phyloP scores from a whole-genome alignment of 257 asterid species.

The Asclepias syriaca region DNA sequence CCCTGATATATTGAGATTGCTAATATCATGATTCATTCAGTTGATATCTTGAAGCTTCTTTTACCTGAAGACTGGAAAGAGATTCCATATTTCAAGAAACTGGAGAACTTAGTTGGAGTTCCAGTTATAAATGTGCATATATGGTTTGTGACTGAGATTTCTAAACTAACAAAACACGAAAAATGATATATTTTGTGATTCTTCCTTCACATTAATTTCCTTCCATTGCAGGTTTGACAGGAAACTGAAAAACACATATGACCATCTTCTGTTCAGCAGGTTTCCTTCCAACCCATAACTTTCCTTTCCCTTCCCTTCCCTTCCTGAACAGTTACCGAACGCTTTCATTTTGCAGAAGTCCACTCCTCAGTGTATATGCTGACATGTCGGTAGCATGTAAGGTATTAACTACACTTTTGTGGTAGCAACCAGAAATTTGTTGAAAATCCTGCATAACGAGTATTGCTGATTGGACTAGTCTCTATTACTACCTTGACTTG shows the following conservation, averaged over 20 bases:
- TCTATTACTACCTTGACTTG: neutral
- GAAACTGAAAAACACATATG: conserved; percentile 82
- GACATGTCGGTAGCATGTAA: conserved; percentile 99
- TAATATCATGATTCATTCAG: conserved; percentile 30
- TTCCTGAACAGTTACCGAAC: neutral
- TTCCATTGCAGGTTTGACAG: conserved; percentile 82
- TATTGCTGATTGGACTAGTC: neutral
- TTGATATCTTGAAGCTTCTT: conserved; percentile 85
- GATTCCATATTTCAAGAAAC: conserved; percentile 63
- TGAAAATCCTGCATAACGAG: neutral
- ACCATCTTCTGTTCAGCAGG: conserved; percentile 97
- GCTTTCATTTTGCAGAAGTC: conserved; percentile 62
- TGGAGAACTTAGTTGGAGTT: conserved; percentile 89
- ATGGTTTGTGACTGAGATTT: conserved; percentile 47
- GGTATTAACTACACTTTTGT: conserved; percentile 35
- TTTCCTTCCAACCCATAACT: conserved; percentile 15
- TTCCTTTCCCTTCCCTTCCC: neutral
- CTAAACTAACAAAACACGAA: neutral
- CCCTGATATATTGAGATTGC: conserved; percentile 7
- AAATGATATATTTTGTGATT: neutral
- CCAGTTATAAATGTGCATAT: conserved; percentile 92
- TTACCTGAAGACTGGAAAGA: conserved; percentile 89
- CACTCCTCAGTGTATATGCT: conserved; percentile 96
- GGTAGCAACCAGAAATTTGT: neutral
- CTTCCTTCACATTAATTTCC: conserved; percentile 7